Evolutionary conservation across 2,329 filamentous ascomycete species (phyloP).

Genomic region (Aplosporella prunicola): DNA sequence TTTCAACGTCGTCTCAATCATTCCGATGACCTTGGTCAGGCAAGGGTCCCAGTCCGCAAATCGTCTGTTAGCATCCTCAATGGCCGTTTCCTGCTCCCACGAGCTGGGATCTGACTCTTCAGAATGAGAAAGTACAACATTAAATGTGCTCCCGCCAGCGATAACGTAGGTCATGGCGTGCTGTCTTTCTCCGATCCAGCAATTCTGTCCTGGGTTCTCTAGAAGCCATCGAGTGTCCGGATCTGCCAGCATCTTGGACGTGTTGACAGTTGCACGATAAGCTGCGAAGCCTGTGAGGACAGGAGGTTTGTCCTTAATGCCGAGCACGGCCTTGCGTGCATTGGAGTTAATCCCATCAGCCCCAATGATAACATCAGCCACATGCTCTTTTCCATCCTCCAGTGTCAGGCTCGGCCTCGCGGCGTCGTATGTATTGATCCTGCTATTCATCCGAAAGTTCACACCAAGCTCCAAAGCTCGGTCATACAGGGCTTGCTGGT

Average conservation of each 20-base stretch:
- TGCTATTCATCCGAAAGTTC: conserved; percentile 10
- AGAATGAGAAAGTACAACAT: conserved; percentile 54
- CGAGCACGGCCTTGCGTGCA: conserved; percentile 14
- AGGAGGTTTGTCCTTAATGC: conserved; percentile 26
- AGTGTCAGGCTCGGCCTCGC: conserved; percentile 18
- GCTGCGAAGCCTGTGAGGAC: conserved; percentile 51
- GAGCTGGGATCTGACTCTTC: conserved; percentile 48
- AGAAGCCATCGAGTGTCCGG: conserved; percentile 17
- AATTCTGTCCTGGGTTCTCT: conserved; percentile 15
- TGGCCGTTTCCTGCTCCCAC: conserved; percentile 40
- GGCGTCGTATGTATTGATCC: conserved; percentile 12
- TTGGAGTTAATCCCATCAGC: conserved; percentile 25
- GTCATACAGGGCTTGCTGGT: conserved; percentile 15
- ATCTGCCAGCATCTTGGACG: conserved; percentile 35
- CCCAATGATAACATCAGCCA: conserved; percentile 22
- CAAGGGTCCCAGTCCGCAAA: conserved; percentile 56
- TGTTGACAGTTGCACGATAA: conserved; percentile 46
- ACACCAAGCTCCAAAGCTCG: conserved; percentile 15
- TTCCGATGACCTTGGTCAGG: conserved; percentile 21
- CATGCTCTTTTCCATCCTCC: conserved; percentile 28
- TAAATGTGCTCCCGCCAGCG: conserved; percentile 47
- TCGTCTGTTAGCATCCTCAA: conserved; percentile 50
- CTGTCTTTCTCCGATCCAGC: conserved; percentile 31
- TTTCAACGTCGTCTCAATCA: conserved; percentile 16
- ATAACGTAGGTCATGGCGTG: conserved; percentile 42